Evolutionary conservation across 208 protist genomes (phyloP).

Genomic region (Leishmania mexicana): DNA sequence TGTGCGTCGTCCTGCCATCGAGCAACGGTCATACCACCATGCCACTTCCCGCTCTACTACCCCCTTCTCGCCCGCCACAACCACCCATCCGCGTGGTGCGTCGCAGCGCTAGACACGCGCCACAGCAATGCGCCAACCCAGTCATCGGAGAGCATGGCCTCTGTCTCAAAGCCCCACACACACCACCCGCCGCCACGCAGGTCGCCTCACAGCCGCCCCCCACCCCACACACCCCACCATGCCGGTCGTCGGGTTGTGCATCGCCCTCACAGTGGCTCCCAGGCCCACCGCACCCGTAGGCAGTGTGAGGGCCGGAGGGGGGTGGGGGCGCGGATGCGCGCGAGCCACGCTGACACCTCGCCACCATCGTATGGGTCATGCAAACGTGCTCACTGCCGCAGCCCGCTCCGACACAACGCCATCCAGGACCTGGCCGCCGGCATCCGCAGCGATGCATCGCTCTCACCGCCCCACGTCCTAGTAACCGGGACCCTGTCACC

Average conservation of each 20-base stretch:
- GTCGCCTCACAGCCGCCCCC: background rate
- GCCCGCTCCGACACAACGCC: background rate
- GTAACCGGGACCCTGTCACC: background rate
- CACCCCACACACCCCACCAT: background rate
- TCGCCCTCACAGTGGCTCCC: background rate
- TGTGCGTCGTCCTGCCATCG: too few species aligned
- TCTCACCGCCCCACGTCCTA: background rate
- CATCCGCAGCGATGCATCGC: background rate
- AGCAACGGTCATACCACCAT: too few species aligned
- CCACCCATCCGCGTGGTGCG: background rate
- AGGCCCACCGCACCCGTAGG: background rate
- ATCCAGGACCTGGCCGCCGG: background rate
- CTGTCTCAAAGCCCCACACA: background rate
- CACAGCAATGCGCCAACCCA: background rate
- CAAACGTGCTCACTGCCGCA: background rate
- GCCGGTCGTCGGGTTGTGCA: background rate
- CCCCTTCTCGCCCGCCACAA: background rate
- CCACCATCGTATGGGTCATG: background rate
- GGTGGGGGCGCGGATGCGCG: background rate
- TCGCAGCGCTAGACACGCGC: background rate
- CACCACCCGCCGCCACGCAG: background rate
- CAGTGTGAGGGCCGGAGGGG: background rate
- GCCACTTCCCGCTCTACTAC: too few species aligned
- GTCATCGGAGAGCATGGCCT: background rate
- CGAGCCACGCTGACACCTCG: background rate